phyloP scores from a whole-genome alignment of 495 filamentous ascomycete species.

The Xylaria cubensis region DNA sequence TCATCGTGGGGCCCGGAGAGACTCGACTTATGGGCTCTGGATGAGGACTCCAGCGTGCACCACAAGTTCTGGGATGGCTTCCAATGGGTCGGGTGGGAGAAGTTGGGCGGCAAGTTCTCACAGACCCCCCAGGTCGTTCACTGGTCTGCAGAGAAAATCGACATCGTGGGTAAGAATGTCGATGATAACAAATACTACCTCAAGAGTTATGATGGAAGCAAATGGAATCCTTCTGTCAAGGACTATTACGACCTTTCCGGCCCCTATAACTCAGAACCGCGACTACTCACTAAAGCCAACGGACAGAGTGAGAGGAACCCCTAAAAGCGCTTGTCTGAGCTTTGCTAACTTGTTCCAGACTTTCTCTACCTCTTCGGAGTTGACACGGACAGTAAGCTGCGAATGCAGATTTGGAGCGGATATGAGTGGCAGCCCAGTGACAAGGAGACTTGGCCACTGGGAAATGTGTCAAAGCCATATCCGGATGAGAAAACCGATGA shows the following conservation, averaged over 20 bases:
- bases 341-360: slow-evolving; percentile 19
- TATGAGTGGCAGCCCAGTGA: slow-evolving; percentile 18
- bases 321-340: neutral
- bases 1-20: slow-evolving; percentile 17
- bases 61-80: slow-evolving; percentile 25
- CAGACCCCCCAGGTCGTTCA: slow-evolving; percentile 20
- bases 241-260: slow-evolving; percentile 22
- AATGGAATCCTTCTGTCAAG: slow-evolving; percentile 15
- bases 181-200: slow-evolving; percentile 20
- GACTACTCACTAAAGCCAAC: neutral
- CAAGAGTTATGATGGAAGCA: slow-evolving; percentile 17
- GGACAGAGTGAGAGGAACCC: slow-evolving; percentile 1
- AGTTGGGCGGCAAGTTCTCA: slow-evolving; percentile 24
- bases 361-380: slow-evolving; percentile 24
- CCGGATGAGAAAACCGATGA: neutral
- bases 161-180: slow-evolving; percentile 22
- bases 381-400: neutral
- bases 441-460: slow-evolving; percentile 17
- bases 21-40: slow-evolving; percentile 18
- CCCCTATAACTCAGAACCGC: slow-evolving; percentile 15
- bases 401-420: slow-evolving; percentile 24
- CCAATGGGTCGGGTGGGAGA: slow-evolving; percentile 26
- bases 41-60: neutral
- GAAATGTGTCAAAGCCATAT: slow-evolving; percentile 22
- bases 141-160: slow-evolving; percentile 13